Conservation (phyloP, 305 asterid genomes). For the Plantago lanceolata region DNA sequence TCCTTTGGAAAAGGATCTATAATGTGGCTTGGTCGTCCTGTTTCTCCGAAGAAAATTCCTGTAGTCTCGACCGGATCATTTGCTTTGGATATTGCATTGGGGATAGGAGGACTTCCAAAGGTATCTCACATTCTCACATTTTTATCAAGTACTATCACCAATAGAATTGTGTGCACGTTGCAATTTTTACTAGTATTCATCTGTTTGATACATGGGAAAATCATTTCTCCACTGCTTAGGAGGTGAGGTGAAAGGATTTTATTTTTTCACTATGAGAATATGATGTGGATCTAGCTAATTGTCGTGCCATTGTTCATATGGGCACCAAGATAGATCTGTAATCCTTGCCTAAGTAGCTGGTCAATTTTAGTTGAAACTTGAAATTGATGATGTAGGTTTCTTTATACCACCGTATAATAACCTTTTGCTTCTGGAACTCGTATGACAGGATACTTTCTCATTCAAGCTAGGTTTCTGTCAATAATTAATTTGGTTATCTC, state of each 20-base stretch:
- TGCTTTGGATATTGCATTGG: conserved; percentile 77
- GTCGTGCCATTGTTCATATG: not conserved
- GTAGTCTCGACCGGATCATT: conserved; percentile 89
- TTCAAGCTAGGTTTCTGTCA: not conserved
- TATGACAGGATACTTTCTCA: not conserved
- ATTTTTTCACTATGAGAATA: not conserved
- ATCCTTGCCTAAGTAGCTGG: not conserved
- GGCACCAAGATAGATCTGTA: not conserved
- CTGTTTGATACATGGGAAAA: not conserved
- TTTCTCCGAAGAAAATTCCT: conserved; percentile 47
- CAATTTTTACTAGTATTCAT: not conserved
- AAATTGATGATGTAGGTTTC: not conserved
- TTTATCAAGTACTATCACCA: not conserved
- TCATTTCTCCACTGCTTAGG: too few species aligned
- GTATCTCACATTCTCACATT: conserved; percentile 25
- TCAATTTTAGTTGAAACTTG: not conserved
- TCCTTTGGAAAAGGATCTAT: conserved; percentile 89
- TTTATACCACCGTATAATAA: not conserved
- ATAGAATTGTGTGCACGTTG: conserved; percentile 1
- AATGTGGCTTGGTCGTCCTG: conserved; percentile 92
- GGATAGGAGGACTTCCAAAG: conserved; percentile 93
- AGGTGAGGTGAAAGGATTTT: not conserved
- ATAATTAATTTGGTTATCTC: not conserved
- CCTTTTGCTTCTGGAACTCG: not conserved
- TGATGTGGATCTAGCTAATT: not conserved